Conservation (phyloP, 2,329 filamentous ascomycete genomes). For the Fusarium denticulatum region DNA sequence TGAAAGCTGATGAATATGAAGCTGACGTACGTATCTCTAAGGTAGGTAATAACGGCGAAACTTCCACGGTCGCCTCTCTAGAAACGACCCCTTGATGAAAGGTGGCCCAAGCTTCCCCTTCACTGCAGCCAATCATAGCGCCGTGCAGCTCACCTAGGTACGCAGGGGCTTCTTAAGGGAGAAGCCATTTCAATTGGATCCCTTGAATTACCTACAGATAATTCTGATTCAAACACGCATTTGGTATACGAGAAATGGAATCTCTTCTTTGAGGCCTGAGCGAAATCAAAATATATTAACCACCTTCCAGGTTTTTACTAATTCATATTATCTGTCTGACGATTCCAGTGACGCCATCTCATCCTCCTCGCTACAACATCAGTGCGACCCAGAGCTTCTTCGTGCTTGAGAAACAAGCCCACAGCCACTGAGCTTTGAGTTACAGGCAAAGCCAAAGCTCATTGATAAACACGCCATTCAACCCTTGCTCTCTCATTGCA, state of each 20-base stretch:
- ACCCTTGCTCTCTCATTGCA: background rate
- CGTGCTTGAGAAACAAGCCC: background rate
- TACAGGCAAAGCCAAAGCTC: background rate
- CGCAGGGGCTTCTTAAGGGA: background rate
- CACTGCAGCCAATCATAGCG: conserved; percentile 36
- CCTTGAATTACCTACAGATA: background rate
- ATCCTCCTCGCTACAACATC: background rate
- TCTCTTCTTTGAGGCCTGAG: background rate
- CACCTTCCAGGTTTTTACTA: background rate
- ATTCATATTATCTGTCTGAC: background rate
- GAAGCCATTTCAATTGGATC: background rate
- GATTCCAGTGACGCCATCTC: background rate
- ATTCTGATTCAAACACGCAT: background rate
- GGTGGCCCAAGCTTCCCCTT: conserved; percentile 40
- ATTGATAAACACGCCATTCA: background rate
- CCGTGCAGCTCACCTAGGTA: background rate
- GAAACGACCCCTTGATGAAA: conserved; percentile 35
- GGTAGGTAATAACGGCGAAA: conserved; percentile 34
- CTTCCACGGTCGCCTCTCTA: conserved; percentile 46
- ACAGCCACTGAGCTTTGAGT: background rate
- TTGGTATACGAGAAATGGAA: background rate
- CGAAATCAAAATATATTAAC: background rate
- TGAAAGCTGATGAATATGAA: conserved; percentile 29
- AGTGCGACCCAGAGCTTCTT: background rate
- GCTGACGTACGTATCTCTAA: conserved; percentile 43